Base-by-base conservation (phyloP, 1,284 basidiomycete species). In the Volvariella volvacea region DNA sequence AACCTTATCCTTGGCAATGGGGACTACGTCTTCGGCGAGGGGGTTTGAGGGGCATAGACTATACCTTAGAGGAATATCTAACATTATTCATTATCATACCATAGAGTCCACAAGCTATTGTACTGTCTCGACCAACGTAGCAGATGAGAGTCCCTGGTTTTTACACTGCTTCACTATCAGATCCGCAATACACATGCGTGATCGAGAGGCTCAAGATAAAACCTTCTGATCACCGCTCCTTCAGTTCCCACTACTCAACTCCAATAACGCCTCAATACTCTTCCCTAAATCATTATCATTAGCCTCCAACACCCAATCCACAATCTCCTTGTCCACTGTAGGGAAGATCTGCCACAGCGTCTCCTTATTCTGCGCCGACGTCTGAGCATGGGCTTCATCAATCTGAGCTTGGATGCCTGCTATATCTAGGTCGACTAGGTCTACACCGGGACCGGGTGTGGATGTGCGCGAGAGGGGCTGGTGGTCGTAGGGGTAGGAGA, bases 321-420 rank as follows among this genome's bases (percentile, higher is more conserved):
- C 73, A 28, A 95, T 77, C 62, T 93, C 92, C 42, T 63, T 60
- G 56, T 94, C 92, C 51, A 88, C 70, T 4, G 63, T 64, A 1
- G 92, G 91, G 74, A 95, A 95, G 50, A 94, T 93, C 65, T 92
- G 90, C 48, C 75, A 65, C 49, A 94, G 65, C 17, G 91, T 94
- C 53, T 82, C 79, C 46, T 68, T 65, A 15, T 15, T 36, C 34
- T 36, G 4, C 14, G 68, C 72, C 19, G 76, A 74, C 30, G 83
- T 83, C 42, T 79, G 73, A 48, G 80, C 78, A 55, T 87, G 80
- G 32, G 84, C 84, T 16, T 68, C 66, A 56, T 91, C 88, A 50
- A 92, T 91, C 69, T 88, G 78, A n/a, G 75, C 75, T 56, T 88
- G 82, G 48, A 90, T 68, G 1, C 78, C 80, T 4, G 74, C 68